Evolutionary conservation across 2,329 filamentous ascomycete species (phyloP), one percentile per base, ranked within the genome.

Genomic region (Pseudogymnoascus destructans): DNA sequence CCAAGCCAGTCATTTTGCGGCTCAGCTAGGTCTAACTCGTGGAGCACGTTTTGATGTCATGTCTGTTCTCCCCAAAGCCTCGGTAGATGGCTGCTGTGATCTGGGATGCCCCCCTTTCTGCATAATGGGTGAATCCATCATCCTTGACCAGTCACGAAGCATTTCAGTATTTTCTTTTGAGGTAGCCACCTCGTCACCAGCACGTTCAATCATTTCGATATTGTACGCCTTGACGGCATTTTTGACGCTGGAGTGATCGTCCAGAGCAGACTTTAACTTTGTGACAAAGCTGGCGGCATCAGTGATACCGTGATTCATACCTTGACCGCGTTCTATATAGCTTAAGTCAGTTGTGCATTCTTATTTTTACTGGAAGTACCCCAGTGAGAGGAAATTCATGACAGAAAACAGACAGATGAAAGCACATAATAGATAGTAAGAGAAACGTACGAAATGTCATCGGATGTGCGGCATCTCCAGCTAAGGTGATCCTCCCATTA

Each of bases 391-490:
- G 9, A 15, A 17, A 11, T 11, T 17, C 17, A n/a, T 30, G 4
- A 9, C n/a, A 52, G 42, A 11, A 30, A 52, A 9, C 3, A 30
- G 30, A 11, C 9, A 52, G 15, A 49, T 23, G 23, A 6, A 17
- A 15, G 21, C 3, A 46, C 17, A 9, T 13, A 10, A 10, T 10
- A 17, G 27, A 30, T 19, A 11, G 21, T n/a, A 59, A 5, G 19
- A 21, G 21, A 32, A 36, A 30, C 62, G 59, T 55, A 66, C 64
- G 64, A 27, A 63, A 63, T 15, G 77, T 79, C 78, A 81, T 81
- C n/a, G 78, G 74, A 65, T 81, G 78, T 0, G 78, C 78, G 1
- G 78, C 74, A 64, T 81, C 79, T 3, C 79, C 79, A 3, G 74
- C 70, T 1, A 81, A 66, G 1, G 76, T 76, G 2, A 77, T 72